These are phyloP conservation scores for Mycena floridula DNA, from an alignment of 768 basidiomycete species.

Conservation along the genomic window DNA sequence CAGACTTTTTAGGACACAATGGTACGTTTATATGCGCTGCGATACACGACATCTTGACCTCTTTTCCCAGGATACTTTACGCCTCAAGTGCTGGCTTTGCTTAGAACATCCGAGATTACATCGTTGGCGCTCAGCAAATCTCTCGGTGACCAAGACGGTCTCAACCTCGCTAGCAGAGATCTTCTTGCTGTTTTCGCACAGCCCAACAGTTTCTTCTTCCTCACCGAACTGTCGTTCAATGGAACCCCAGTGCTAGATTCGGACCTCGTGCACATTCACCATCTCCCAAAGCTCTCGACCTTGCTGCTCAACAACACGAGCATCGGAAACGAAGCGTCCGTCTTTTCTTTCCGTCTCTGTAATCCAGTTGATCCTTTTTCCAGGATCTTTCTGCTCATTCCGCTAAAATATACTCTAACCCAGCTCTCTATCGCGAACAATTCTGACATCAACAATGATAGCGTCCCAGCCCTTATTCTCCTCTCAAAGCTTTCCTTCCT, in stretches of 20 bases:
- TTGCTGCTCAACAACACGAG: conserved; percentile 46
- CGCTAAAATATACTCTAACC: conserved; percentile 47
- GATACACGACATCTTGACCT: neutral
- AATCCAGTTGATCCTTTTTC: neutral
- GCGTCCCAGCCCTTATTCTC: conserved; percentile 46
- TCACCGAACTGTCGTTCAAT: conserved; percentile 45
- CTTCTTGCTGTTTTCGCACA: conserved; percentile 42
- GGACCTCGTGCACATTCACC: conserved; percentile 46
- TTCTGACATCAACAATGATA: conserved; percentile 47
- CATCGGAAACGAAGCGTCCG: conserved; percentile 59
- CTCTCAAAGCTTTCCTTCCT: conserved; percentile 43
- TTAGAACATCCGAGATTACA: conserved; percentile 40
- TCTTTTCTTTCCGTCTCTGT: neutral
- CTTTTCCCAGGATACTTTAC: conserved; percentile 40
- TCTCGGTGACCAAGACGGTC: conserved; percentile 38
- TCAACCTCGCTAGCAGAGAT: conserved; percentile 40
- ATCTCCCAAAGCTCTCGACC: conserved; percentile 41
- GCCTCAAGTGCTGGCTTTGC: conserved; percentile 32
- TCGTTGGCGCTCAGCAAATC: conserved; percentile 41
- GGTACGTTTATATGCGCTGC: conserved; percentile 14
- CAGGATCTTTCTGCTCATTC: conserved; percentile 53
- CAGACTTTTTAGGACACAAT: conserved; percentile 20
- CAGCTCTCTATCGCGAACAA: conserved; percentile 50
- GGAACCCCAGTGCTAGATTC: conserved; percentile 38
- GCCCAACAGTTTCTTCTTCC: conserved; percentile 43